Evolutionary conservation across 139 green algal species (phyloP), one percentile per base, ranked within the genome.

Genomic region (Chlamydomonas incerta): DNA sequence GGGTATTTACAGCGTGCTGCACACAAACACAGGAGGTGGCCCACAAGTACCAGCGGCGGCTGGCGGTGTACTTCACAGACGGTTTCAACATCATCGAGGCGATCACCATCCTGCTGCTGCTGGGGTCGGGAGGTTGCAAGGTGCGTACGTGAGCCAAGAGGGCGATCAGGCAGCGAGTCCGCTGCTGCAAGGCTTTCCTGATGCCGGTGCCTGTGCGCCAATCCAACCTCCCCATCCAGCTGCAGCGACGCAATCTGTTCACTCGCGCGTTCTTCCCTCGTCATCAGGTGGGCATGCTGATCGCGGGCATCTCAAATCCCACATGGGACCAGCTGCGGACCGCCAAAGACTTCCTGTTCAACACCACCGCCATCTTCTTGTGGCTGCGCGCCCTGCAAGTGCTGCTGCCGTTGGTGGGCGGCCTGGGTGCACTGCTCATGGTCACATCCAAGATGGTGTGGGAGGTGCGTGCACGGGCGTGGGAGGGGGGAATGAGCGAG

Each of bases 71-170:
- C 73, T 81, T 81, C n/a, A 6, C 18, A 0, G 20, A 52, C 33
- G 73, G 55, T 15, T 62, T 81, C 55, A 81, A 70, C 33, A 33
- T 81, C 17, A 14, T 81, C n/a, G 73, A 81, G 52, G 31, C 55
- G 28, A 33, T 55, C 47, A 24, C 20, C 47, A 28, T 68, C 13
- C 3, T 11, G 9, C 52, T 81, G 73, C 11, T 81, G 73, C 9
- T 69, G 4, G 55, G 5, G 2, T 55, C 33, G 20, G 23, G 63
- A 8, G 55, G 2, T 2, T 52, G 21, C 73, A 81, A 69, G 73
- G 73, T 81, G 72, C 24, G 72, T 18, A 8, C 9, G 3, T n/a
- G 2, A 13, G n/a, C n/a, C n/a, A n/a, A n/a, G n/a, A n/a, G 5
- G 11, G 65, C 5, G 21, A 29, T 20, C 52, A 13, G 13, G 52